phyloP scores from a whole-genome alignment of 2,329 filamentous ascomycete genomes.

The Sporothrix brasiliensis region DNA sequence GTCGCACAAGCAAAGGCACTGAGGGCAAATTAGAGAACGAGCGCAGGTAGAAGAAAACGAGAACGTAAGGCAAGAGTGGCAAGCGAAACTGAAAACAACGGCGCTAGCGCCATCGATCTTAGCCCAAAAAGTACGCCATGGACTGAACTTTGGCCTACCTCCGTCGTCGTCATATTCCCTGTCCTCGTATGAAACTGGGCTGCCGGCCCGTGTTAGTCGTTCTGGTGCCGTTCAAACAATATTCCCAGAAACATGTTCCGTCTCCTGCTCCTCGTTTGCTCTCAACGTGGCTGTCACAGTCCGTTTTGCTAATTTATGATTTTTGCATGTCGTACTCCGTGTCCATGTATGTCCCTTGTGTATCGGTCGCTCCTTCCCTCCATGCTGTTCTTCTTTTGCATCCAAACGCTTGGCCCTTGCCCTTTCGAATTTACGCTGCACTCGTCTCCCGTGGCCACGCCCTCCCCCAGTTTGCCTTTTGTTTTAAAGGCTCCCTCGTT shows the following conservation, averaged over 20 bases:
- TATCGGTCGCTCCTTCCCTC: not conserved
- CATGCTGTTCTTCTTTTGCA: too few relatives aligned
- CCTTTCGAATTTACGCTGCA: too few relatives aligned
- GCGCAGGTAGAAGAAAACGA: not conserved
- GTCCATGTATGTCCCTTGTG: not conserved
- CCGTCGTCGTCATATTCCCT: conserved; percentile 15
- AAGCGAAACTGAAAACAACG: not conserved
- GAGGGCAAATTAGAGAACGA: not conserved
- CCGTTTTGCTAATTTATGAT: conserved; percentile 5
- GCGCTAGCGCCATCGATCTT: conserved; percentile 26
- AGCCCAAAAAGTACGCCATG: conserved; percentile 18
- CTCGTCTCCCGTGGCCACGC: not conserved
- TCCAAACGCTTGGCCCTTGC: too few relatives aligned
- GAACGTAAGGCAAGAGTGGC: conserved; percentile 7
- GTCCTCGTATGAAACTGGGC: conserved; percentile 1
- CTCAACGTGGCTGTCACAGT: conserved; percentile 2
- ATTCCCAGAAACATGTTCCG: not conserved
- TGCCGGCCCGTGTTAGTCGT: conserved; percentile 18
- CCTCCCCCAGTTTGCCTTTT: not conserved
- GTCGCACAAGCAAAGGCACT: not conserved
- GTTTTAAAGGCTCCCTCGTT: not conserved
- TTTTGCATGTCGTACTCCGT: not conserved
- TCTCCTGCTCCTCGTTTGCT: not conserved
- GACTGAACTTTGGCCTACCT: not conserved
- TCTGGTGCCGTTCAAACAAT: not conserved